phyloP scores from a whole-genome alignment of 495 filamentous ascomycete genomes.

The Xylaria grammica region DNA sequence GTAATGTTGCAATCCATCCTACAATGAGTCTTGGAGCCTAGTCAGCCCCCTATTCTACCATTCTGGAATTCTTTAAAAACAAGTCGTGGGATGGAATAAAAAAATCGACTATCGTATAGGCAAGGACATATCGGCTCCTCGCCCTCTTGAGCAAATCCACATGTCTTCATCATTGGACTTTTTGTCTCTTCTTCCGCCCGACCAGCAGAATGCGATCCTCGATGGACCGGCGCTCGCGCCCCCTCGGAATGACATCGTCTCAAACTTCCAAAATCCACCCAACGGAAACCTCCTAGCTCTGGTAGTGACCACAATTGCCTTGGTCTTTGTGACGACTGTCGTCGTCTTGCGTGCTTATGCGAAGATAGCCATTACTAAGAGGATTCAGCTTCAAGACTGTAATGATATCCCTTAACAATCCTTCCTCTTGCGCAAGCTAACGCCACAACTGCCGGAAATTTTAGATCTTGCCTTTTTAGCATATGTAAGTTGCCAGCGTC shows the following conservation, averaged over 20 bases:
- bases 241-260: slow-evolving; percentile 19
- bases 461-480: not conserved
- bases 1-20: too few relatives aligned
- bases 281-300: slow-evolving; percentile 28
- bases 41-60: too few relatives aligned
- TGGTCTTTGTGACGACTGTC: slow-evolving; percentile 16
- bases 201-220: slow-evolving; percentile 16
- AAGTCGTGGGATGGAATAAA: too few relatives aligned
- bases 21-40: too few relatives aligned
- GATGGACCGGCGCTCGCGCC: slow-evolving; percentile 28
- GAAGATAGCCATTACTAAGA: slow-evolving; percentile 15
- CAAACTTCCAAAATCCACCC: slow-evolving; percentile 29
- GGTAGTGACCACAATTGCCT: slow-evolving; percentile 14
- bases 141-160: too few relatives aligned
- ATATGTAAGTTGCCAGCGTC: not conserved
- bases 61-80: too few relatives aligned
- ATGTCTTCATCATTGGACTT: slow-evolving; percentile 17
- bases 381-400: slow-evolving; percentile 18
- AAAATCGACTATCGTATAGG: too few relatives aligned
- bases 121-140: too few relatives aligned
- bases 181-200: slow-evolving; percentile 16
- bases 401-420: not conserved
- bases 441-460: not conserved
- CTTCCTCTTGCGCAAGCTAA: not conserved
- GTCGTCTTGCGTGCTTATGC: slow-evolving; percentile 21